Percentiles rank a stretch among this genome's conserved stretches.
phyloP scores from a whole-genome alignment of 495 filamentous ascomycete genomes.

The Penicillium bovifimosum region DNA sequence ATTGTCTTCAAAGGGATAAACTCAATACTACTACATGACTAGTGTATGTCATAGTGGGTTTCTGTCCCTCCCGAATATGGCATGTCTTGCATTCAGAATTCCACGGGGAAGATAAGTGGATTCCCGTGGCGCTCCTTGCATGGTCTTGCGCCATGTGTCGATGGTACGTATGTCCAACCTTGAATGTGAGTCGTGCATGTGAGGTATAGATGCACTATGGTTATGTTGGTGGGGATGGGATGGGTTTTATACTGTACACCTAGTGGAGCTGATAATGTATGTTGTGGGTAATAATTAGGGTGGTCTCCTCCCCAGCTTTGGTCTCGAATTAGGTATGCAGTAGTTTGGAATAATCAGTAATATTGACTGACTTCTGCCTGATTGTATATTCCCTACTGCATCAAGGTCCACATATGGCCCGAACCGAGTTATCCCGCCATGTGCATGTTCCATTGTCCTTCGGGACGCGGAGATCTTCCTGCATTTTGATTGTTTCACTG shows the following conservation, averaged over 20 bases:
- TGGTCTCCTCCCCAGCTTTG: neutral
- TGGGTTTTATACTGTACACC: too few species aligned
- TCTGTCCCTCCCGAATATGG: neutral
- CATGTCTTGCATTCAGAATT: slow-evolving; percentile 3
- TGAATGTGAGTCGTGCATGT: neutral
- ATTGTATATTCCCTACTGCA: neutral
- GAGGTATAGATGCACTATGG: too few species aligned
- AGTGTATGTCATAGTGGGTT: neutral
- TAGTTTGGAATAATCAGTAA: neutral
- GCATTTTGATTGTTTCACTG: neutral
- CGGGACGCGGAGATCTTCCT: neutral
- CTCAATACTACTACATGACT: neutral
- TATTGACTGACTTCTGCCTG: neutral
- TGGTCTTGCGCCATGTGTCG: neutral
- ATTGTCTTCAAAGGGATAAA: neutral
- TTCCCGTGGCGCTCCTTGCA: too few species aligned
- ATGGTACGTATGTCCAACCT: too few species aligned
- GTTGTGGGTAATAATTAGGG: too few species aligned
- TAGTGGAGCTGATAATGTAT: too few species aligned
- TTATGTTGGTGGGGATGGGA: too few species aligned
- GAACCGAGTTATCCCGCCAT: neutral
- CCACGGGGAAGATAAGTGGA: neutral
- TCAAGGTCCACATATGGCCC: neutral
- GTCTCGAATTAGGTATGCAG: neutral
- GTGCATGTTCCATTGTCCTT: neutral